Percentiles rank a stretch among this genome's conserved stretches.
Conservation (phyloP, 371 early-diverging fungal genomes). For the Rhizopus delemar region DNA sequence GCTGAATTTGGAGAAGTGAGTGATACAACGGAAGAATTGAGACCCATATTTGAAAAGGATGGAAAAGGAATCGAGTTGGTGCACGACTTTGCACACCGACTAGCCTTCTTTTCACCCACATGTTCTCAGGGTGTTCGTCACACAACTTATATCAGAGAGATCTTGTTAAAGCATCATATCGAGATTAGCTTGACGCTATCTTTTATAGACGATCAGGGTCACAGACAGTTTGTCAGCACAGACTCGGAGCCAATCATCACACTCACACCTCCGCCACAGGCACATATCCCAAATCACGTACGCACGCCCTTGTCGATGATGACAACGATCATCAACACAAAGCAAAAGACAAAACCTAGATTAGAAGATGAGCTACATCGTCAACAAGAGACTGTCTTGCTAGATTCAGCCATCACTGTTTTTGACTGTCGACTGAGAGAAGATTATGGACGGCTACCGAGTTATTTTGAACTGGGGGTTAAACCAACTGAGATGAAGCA, state of each 20-base stretch:
- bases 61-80: conserved; percentile 26
- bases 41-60: conserved; percentile 28
- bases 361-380: conserved; percentile 10
- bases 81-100: conserved; percentile 41
- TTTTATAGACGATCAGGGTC: conserved; percentile 28
- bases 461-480: conserved; percentile 43
- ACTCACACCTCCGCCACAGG: conserved; percentile 21
- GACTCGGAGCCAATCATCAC: conserved; percentile 11
- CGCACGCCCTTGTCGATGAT: conserved; percentile 1
- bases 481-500: conserved; percentile 18
- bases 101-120: conserved; percentile 42
- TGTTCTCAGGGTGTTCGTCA: conserved; percentile 42
- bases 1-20: conserved; percentile 28
- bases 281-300: conserved; percentile 9
- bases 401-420: conserved; percentile 36
- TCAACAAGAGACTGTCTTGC: conserved; percentile 26
- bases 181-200: conserved; percentile 36
- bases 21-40: conserved; percentile 24
- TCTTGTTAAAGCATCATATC: conserved; percentile 35
- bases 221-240: conserved; percentile 13
- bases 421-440: conserved; percentile 50
- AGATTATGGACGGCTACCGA: conserved; percentile 46
- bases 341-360: conserved; percentile 26
- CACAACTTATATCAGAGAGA: conserved; percentile 39
- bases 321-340: conserved; percentile 9